Base-by-base conservation (phyloP, 1,139 yeast species). In the Hansenula anomala region DNA sequence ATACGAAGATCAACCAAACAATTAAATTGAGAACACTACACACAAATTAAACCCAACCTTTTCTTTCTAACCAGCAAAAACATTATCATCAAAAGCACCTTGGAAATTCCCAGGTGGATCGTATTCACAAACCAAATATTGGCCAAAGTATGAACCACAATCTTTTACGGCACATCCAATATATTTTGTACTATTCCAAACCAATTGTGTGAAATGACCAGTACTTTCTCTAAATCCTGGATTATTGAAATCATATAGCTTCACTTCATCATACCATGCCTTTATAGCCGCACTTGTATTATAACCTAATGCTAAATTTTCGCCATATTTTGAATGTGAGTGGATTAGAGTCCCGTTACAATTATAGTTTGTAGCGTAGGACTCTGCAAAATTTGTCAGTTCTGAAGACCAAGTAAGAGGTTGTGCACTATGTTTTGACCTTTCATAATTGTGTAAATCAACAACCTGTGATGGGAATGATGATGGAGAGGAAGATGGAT, bases 251-350 rank as follows among this genome's bases (percentile, higher is more conserved):
- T 72, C 53, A 56, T 73, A 74, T 17, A 47, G 37, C 4, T 41
- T 32, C 34, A 69, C 66, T 52, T 75, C 80, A 47, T 64, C 59
- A 55, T 75, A 75, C 78, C 80, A 73, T 3, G 77, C 78, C 28
- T 64, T 63, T 9, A 72, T 69, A 4, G 79, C 78, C 9, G 47
- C 61, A 8, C 71, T 67, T 12, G 75, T 71, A 33, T 60, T 51
- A 54, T 64, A 73, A 23, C 80, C 80, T 25, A 75, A 67, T 15
- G 80, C 79, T 46, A 75, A 63, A 58, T 74, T 75, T 52, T 75
- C 80, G 37, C 80, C 80, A 53, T 71, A 74, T 6, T 67, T 70
- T 12, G 69, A 67, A 26, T 56, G 51, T 1, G 80, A 73, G 49
- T 77, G 83, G 29, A 66, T 56, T 45, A 77, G 64, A 33, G 67